Conservation (phyloP, 2,329 filamentous ascomycete species). For the Lachnellula willkommii region DNA sequence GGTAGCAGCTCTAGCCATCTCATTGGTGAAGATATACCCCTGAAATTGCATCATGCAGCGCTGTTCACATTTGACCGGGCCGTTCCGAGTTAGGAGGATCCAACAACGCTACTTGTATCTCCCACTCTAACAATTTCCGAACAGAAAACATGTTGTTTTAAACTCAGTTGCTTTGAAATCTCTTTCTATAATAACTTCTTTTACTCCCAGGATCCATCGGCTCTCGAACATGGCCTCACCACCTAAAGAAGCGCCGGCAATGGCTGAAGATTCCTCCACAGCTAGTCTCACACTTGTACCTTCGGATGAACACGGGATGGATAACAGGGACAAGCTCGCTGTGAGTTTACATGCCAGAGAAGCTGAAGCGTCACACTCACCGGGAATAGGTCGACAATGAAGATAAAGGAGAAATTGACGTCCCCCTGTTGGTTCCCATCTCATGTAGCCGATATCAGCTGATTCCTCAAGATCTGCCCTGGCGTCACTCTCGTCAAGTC, state of each 20-base stretch:
- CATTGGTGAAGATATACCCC: background rate
- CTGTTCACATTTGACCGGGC: background rate
- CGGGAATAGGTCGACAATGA: background rate
- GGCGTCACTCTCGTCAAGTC: constrained; percentile 12
- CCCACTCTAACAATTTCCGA: background rate
- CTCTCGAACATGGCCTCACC: background rate
- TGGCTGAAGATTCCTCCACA: background rate
- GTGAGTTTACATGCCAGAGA: background rate
- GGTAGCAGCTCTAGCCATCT: background rate
- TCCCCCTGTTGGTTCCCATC: background rate
- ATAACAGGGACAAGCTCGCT: background rate
- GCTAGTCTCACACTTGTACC: background rate
- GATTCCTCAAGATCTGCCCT: constrained; percentile 2
- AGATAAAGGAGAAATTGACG: background rate
- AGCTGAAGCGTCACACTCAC: background rate
- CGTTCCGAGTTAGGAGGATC: background rate
- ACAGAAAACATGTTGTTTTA: too few species aligned
- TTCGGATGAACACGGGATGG: background rate
- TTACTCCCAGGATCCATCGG: background rate
- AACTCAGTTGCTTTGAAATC: too few species aligned
- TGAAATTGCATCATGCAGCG: background rate
- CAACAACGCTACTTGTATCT: background rate
- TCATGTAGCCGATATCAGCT: background rate
- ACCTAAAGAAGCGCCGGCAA: background rate
- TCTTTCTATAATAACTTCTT: too few species aligned